Conservation (phyloP, 140 eudicot genomes). For the Flaveria floridana region DNA sequence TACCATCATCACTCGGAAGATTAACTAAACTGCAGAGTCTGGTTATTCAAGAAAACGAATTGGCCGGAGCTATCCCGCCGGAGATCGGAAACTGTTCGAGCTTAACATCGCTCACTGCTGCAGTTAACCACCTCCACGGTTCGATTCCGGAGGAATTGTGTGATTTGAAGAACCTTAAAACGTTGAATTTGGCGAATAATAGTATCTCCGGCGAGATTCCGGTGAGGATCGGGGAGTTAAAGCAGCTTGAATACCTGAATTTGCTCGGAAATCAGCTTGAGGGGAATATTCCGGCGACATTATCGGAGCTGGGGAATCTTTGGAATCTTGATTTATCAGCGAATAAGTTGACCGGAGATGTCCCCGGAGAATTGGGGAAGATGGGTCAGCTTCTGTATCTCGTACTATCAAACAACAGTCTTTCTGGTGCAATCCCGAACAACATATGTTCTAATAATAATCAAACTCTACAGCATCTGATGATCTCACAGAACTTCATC, state of each 20-base stretch:
- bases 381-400: slow-evolving; percentile 61
- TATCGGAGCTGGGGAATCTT: slow-evolving; percentile 45
- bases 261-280: slow-evolving; percentile 72
- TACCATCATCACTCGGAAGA: slow-evolving; percentile 64
- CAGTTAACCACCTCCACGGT: slow-evolving; percentile 60
- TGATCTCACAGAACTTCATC: slow-evolving; percentile 56
- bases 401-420: slow-evolving; percentile 64
- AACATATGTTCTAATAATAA: slow-evolving; percentile 63
- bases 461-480: slow-evolving; percentile 56
- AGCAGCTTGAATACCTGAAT: slow-evolving; percentile 58
- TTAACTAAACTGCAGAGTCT: slow-evolving; percentile 48
- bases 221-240: slow-evolving; percentile 56
- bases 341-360: slow-evolving; percentile 67
- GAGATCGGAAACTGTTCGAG: slow-evolving; percentile 76
- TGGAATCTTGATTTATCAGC: slow-evolving; percentile 71
- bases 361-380: slow-evolving; percentile 64
- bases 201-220: slow-evolving; percentile 74
- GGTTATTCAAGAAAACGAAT: slow-evolving; percentile 55
- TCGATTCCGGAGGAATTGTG: slow-evolving; percentile 66
- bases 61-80: slow-evolving; percentile 63
- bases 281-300: slow-evolving; percentile 68
- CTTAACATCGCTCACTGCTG: slow-evolving; percentile 54
- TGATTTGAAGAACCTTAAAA: slow-evolving; percentile 47
- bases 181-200: slow-evolving; percentile 71
- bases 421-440: slow-evolving; percentile 61